Evolutionary conservation across 2,329 filamentous ascomycete genomes (phyloP), one percentile per base, ranked within the genome.

Genomic region (Colletotrichum lini): DNA sequence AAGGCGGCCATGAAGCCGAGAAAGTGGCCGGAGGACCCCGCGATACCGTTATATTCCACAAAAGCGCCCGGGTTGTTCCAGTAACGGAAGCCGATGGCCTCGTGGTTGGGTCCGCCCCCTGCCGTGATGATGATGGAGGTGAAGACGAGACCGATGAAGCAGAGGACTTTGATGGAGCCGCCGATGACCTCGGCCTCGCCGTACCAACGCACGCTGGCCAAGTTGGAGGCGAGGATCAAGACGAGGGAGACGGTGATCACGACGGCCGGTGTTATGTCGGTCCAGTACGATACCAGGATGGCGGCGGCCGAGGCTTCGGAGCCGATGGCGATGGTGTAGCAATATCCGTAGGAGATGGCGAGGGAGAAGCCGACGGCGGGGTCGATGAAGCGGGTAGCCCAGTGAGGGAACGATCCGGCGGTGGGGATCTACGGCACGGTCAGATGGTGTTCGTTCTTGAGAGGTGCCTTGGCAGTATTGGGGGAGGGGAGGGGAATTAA

Each of bases 1-100:
- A 90, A 90, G 72, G 85, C 16, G 85, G 88, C 71, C 74, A 90
- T 85, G n/a, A 89, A 87, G 16, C 83, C 82, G 75, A 88, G 88
- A 76, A 90, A 87, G 30, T 87, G 87, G 50, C 83, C 81, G 56
- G 82, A 83, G 65, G 88, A 84, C 3, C 83, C 84, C 68, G 83
- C 84, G 79, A 85, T 84, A 60, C 83, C 83, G 68, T 86, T 77
- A 44, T 87, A 10, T 91, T 91, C 23, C 2, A 79, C 83, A 9
- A 58, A 72, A 86, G 82, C 16, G 91, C 79, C 74, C 49, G 40
- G 82, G 77, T 50, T 71, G 73, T 83, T 81, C 84, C 84, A 85
- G 76, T 85, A 85, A 4, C 80, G 77, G 77, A 85, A 85, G 1
- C 84, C 84, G 2, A 84, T 80, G 2, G 81, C 75, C 21, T 78